Conservation (phyloP, 352 stramenopile genomes). For the Plasmopara halstedii region DNA sequence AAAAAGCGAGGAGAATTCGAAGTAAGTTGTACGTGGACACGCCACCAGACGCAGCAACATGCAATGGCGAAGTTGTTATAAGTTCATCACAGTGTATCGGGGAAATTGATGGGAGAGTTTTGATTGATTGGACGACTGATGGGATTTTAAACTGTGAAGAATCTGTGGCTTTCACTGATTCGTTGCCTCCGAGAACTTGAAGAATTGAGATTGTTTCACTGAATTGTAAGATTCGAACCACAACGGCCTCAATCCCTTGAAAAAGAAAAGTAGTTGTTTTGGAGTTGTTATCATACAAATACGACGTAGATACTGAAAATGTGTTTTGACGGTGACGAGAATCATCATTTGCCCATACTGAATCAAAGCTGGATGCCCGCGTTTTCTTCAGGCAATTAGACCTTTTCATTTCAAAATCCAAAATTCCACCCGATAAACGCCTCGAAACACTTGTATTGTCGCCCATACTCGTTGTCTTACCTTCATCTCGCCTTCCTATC, state of each 20-base stretch:
- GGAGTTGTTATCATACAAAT: conserved; percentile 1
- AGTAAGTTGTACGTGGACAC: conserved; percentile 28
- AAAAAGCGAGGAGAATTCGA: conserved; percentile 33
- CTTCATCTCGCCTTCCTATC: conserved; percentile 20
- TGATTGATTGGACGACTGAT: conserved; percentile 5
- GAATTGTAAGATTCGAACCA: conserved; percentile 19
- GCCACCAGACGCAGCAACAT: conserved; percentile 36
- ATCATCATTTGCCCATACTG: background rate
- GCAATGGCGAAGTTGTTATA: conserved; percentile 26
- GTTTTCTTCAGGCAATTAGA: conserved; percentile 3
- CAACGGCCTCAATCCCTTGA: conserved; percentile 16
- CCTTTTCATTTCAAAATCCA: background rate
- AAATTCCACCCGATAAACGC: conserved; percentile 2
- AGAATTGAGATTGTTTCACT: conserved; percentile 3
- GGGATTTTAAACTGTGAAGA: background rate
- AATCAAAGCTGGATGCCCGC: conserved; percentile 10
- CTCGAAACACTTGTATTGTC: conserved; percentile 5
- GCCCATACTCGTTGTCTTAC: background rate
- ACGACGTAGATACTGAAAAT: background rate
- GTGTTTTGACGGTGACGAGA: background rate
- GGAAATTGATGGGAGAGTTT: conserved; percentile 4
- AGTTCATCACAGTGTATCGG: conserved; percentile 34
- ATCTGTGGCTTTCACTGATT: background rate
- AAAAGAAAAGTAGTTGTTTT: conserved; percentile 8
- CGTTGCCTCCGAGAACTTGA: conserved; percentile 12